Base-by-base conservation (phyloP, 1,139 yeast genomes). In the Suhomyces chickasaworum region DNA sequence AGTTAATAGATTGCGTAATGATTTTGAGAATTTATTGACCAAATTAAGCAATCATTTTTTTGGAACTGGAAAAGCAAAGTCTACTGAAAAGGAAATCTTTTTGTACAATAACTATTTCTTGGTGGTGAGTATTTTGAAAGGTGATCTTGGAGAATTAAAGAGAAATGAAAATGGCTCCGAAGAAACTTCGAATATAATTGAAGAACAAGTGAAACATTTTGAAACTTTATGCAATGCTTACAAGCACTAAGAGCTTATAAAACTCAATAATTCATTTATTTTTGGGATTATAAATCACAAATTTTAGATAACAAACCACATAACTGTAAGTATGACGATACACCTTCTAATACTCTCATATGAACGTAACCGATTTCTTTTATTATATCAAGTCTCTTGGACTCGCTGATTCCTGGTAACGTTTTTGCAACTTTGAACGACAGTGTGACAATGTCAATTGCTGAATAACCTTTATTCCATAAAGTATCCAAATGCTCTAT, bases 301-400 rank as follows among this genome's bases (percentile, higher is more conserved):
- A 86, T 70, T 61, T 86, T 84, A 17, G 96, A 86, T 45, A 89
- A 68, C 71, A 95, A 75, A 6, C 97, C 96, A 46, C 89, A 84
- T 52, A 93, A 68, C 63, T 93, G 99, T 52, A 93, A 69, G 61
- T 86, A 87, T 0, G 96, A 84, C 8, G 89, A 81, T 2, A 95
- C 96, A 48, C 99, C 99, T 65, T 93, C 99, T 48, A 93, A 74
- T 5, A 93, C 84, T 53, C 97, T 74, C 93, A 93, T 85, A 60
- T 93, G 98, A 1, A 89, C 81, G 53, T 87, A 84, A 2, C 99
- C 99, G 43, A 93, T 88, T 56, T 86, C 89, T 60, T 84, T 84
- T 52, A 95, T 84, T 61, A 86, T 77, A 48, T 86, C 95, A 51
- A 93, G 73, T 53, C 95, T 71, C 48, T 73, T 74, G 45, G 75